These are phyloP conservation scores for Spathaspora girioi DNA, from an alignment of 805 yeast species.

Conservation along the genomic window DNA sequence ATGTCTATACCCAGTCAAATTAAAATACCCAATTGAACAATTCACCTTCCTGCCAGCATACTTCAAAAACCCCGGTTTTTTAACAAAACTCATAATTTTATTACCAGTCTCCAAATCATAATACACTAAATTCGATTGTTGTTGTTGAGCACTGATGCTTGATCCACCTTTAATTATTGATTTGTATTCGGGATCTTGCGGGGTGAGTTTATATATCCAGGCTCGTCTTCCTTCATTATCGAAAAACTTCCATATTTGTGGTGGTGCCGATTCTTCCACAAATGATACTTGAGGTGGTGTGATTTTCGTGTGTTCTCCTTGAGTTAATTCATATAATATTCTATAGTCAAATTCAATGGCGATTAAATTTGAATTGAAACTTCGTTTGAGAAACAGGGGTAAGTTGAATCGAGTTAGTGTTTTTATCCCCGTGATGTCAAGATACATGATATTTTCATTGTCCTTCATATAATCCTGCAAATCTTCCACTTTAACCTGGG, in stretches of 20 bases:
- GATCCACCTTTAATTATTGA: slow-evolving; percentile 16
- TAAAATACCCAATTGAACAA: slow-evolving; percentile 51
- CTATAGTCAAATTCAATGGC: slow-evolving; percentile 68
- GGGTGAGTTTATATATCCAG: slow-evolving; percentile 61
- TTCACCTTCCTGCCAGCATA: slow-evolving; percentile 53
- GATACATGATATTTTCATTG: slow-evolving; percentile 39
- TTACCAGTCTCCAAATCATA: slow-evolving; percentile 65
- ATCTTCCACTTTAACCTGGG: slow-evolving; percentile 34
- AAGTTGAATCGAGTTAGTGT: slow-evolving; percentile 56
- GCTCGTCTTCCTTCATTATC: slow-evolving; percentile 74
- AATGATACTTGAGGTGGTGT: slow-evolving; percentile 28
- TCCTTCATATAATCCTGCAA: slow-evolving; percentile 30
- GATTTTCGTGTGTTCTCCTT: slow-evolving; percentile 29
- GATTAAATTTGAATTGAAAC: slow-evolving; percentile 32
- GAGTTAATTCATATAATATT: slow-evolving; percentile 46
- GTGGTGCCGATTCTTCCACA: slow-evolving; percentile 20
- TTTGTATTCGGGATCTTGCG: slow-evolving; percentile 29
- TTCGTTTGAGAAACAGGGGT: slow-evolving; percentile 23
- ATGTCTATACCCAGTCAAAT: slow-evolving; percentile 21
- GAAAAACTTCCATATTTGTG: slow-evolving; percentile 47
- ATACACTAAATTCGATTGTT: slow-evolving; percentile 41
- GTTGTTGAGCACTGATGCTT: slow-evolving; percentile 6
- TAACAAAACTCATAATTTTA: slow-evolving; percentile 45
- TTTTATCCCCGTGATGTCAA: slow-evolving; percentile 67
- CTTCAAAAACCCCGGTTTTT: slow-evolving; percentile 47